Evolutionary conservation across 306 rosid genomes (phyloP).

Genomic region (Rosa lucieae): DNA sequence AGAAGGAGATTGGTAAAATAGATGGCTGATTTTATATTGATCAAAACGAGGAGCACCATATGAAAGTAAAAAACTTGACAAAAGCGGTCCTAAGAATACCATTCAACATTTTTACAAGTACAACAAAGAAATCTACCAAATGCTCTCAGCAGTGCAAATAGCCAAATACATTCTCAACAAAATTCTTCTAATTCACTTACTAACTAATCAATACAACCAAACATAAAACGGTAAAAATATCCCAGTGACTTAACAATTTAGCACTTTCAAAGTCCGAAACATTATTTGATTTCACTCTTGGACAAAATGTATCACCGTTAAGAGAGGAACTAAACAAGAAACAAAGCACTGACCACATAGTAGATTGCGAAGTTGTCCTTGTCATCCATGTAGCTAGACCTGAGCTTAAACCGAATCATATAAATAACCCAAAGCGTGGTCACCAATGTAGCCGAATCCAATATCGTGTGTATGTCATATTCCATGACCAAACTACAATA

Average conservation of each 20-base stretch:
- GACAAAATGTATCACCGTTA: background rate
- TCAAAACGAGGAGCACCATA: background rate
- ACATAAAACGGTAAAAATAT: background rate
- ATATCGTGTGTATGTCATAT: constrained; percentile 74
- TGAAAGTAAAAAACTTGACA: background rate
- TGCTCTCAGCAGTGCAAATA: background rate
- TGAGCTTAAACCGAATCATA: constrained; percentile 61
- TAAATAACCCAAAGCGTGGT: constrained; percentile 78
- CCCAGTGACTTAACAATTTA: background rate
- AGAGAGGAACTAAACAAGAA: background rate
- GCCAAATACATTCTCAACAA: background rate
- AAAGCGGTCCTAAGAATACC: background rate
- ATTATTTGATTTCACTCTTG: background rate
- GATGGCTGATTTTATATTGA: background rate
- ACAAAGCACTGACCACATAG: constrained; percentile 51
- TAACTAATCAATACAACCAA: background rate
- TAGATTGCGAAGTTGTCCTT: constrained; percentile 61
- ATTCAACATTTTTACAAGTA: background rate
- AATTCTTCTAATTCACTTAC: background rate
- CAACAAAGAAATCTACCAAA: background rate
- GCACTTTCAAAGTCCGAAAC: background rate
- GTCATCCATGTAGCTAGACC: constrained; percentile 63
- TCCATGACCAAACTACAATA: constrained; percentile 83
- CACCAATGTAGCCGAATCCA: constrained; percentile 64
- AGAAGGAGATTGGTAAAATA: background rate